These are phyloP conservation scores for Malassezia globosa DNA, from an alignment of 1,284 basidiomycete species.

Conservation along the genomic window DNA sequence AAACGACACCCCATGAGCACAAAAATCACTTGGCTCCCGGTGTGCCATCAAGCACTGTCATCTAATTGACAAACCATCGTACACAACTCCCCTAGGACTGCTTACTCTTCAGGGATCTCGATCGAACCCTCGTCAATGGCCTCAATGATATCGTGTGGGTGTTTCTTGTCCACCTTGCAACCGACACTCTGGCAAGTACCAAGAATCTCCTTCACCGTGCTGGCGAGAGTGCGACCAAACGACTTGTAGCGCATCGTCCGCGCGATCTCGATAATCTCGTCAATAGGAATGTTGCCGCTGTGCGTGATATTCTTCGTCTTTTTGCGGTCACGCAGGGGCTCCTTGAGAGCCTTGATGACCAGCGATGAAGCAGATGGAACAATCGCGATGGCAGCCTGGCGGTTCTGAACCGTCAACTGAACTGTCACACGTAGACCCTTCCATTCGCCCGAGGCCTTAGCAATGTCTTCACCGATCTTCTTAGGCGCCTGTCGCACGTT, in stretches of 20 bases:
- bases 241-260: constrained; percentile 95
- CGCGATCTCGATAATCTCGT: constrained; percentile 85
- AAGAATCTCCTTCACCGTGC: constrained; percentile 64
- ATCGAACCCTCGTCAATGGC: constrained; percentile 89
- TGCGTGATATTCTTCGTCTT: constrained; percentile 99
- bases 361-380: constrained; percentile 96
- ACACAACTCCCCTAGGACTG: too few species aligned
- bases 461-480: constrained; percentile 99
- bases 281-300: constrained; percentile 83
- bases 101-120: constrained; percentile 49
- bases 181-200: constrained; percentile 68
- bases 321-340: constrained; percentile 97
- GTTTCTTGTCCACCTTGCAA: constrained; percentile 88
- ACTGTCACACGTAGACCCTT: constrained; percentile 99
- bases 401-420: constrained; percentile 98
- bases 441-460: constrained; percentile 96
- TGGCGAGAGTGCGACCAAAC: constrained; percentile 77
- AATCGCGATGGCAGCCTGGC: constrained; percentile 91
- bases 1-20: too few species aligned
- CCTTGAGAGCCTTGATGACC: constrained; percentile 96
- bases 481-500: constrained; percentile 70
- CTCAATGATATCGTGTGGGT: constrained; percentile 90
- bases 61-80: background rate
- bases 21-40: background rate
- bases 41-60: background rate